Evolutionary conservation across 148 eudicot genomes (phyloP), one percentile per base, ranked within the genome.

Genomic region (Rheum nobile): DNA sequence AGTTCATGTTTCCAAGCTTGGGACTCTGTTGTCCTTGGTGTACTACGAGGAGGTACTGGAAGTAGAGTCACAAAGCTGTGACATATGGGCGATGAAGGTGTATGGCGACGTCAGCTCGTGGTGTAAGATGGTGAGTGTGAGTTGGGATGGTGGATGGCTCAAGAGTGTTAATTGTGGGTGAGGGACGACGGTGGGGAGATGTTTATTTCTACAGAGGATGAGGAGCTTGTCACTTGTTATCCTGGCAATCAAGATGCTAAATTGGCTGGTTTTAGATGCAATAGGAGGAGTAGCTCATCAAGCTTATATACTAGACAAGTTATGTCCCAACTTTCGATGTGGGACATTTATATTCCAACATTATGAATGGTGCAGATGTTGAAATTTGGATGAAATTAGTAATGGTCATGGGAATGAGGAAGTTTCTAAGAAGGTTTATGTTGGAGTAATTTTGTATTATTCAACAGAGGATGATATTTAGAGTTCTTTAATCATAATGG

Each of bases 391-490:
- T n/a, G n/a, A n/a, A n/a, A n/a, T n/a, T n/a, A n/a, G n/a, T n/a
- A n/a, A n/a, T n/a, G n/a, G 93, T 48, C 76, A 82, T 82, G 85
- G 63, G 73, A 79, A 79, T 74, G 76, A 2, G 28, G 88, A 82
- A 79, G 76, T 76, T 78, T 69, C 79, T 67, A 85, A 78, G 76
- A 95, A 87, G 77, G 88, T 91, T 34, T 92, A 95, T 85, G 99
- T 90, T 75, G 99, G 97, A 77, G 97, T 96, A 67, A 95, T 95
- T 78, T 97, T 97, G 13, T 91, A 82, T 76, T 90, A 90, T 83
- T 90, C 96, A 1, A 87, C 91, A 2, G 99, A 90, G 83, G 97
- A 95, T 73, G 99, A 95, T 79, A 91, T 91, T 46, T 79, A 86
- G 76, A 95, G 91, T 91, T 74, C 81, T 95, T 95, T 81, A 88